Evolutionary conservation across 2,329 filamentous ascomycete species (phyloP).

Genomic region (Colletotrichum scovillei): DNA sequence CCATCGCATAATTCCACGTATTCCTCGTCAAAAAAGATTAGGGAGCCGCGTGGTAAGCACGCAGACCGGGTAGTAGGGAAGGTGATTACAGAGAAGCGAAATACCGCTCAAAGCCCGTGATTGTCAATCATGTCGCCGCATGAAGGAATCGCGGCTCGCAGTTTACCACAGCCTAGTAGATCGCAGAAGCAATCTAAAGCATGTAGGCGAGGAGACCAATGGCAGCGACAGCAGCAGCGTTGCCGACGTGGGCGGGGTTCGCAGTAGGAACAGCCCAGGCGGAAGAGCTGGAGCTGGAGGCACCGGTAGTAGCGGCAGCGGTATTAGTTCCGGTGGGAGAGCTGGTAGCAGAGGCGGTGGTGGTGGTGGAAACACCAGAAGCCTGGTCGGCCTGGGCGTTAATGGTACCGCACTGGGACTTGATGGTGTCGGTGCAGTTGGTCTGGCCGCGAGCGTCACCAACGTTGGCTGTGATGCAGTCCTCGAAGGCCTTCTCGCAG

Average conservation of each 20-base stretch:
- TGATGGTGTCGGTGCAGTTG: slow-evolving; percentile 60
- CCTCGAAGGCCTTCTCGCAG: slow-evolving; percentile 59
- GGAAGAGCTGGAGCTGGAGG: slow-evolving; percentile 40
- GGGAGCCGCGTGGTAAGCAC: slow-evolving; percentile 20
- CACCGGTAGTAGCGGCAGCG: slow-evolving; percentile 35
- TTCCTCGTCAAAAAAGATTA: slow-evolving; percentile 36
- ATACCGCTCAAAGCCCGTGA: not conserved
- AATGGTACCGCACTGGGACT: slow-evolving; percentile 59
- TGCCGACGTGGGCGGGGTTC: slow-evolving; percentile 56
- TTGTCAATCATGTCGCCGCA: not conserved
- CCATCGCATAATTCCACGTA: slow-evolving; percentile 33
- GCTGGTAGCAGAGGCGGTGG: slow-evolving; percentile 33
- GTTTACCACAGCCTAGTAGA: not conserved
- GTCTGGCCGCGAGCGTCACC: slow-evolving; percentile 56
- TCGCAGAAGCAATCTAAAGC: slow-evolving; percentile 48
- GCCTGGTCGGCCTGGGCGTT: slow-evolving; percentile 19
- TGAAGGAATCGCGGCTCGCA: not conserved
- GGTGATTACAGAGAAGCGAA: slow-evolving; percentile 38
- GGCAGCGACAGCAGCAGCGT: slow-evolving; percentile 57
- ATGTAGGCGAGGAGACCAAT: slow-evolving; percentile 64
- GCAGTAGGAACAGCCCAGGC: slow-evolving; percentile 53
- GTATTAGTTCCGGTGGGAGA: slow-evolving; percentile 14
- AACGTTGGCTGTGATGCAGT: slow-evolving; percentile 58
- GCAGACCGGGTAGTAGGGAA: slow-evolving; percentile 34
- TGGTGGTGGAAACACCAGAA: slow-evolving; percentile 27